Conservation (phyloP, 2,329 filamentous ascomycete species). For the Purpureocillium takamizusanense region DNA sequence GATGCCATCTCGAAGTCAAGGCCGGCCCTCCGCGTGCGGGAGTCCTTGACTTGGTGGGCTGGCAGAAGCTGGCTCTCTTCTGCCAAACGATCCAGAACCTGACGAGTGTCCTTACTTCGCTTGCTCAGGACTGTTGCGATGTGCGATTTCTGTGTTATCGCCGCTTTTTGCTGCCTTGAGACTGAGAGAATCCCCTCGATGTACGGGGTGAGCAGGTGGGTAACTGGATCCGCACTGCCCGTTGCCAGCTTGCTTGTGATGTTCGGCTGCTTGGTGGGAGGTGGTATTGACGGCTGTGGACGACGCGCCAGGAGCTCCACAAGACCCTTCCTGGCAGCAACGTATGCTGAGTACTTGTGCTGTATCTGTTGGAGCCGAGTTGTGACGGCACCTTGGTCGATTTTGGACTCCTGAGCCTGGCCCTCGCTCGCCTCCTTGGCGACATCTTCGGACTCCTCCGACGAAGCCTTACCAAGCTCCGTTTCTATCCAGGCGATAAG, state of each 20-base stretch:
- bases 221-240: constrained; percentile 13
- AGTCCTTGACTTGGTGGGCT: constrained; percentile 34
- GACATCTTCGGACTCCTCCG: constrained; percentile 22
- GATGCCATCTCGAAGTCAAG: constrained; percentile 34
- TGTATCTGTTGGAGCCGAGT: constrained; percentile 37
- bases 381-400: constrained; percentile 21
- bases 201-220: constrained; percentile 46
- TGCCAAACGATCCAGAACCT: constrained; percentile 42
- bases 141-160: constrained; percentile 50
- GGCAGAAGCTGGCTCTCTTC: constrained; percentile 56
- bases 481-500: constrained; percentile 58
- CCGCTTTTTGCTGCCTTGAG: constrained; percentile 46
- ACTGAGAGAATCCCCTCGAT: constrained; percentile 42
- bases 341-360: constrained; percentile 44
- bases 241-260: no score
- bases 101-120: constrained; percentile 40
- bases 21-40: constrained; percentile 24
- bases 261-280: constrained; percentile 8
- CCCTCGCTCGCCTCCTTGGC: constrained; percentile 14
- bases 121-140: constrained; percentile 39
- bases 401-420: constrained; percentile 8
- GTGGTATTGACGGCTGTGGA: constrained; percentile 17
- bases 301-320: constrained; percentile 28
- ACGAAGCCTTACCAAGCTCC: constrained; percentile 46
- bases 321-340: constrained; percentile 38